Percentiles rank a stretch among this genome's conserved stretches.
Evolutionary conservation across 2,329 filamentous ascomycete species (phyloP).

Genomic region (Ciborinia camelliae): DNA sequence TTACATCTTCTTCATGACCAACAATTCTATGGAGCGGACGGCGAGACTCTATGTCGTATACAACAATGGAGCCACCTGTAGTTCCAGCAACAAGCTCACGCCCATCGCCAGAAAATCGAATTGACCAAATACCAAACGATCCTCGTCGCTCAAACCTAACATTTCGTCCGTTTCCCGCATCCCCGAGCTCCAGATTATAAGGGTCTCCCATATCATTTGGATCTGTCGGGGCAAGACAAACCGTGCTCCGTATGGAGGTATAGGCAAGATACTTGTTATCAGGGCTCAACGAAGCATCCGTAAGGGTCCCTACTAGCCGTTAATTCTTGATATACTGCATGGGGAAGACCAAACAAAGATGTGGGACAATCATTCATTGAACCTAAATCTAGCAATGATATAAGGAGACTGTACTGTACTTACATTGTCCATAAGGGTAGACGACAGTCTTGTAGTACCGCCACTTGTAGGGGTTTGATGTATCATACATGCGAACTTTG

Average conservation of each 20-base stretch:
- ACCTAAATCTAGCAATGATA: not conserved
- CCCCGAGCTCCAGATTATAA: conserved; percentile 70
- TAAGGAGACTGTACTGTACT: not conserved
- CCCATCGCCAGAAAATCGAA: conserved; percentile 90
- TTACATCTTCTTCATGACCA: conserved; percentile 86
- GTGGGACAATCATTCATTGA: not conserved
- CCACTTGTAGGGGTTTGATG: conserved; percentile 92
- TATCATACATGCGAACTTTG: conserved; percentile 95
- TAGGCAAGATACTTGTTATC: conserved; percentile 93
- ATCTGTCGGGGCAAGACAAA: conserved; percentile 84
- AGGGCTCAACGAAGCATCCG: conserved; percentile 84
- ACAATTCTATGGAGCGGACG: conserved; percentile 58
- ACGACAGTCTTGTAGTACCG: conserved; percentile 87
- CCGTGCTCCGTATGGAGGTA: conserved; percentile 78
- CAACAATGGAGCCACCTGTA: conserved; percentile 71
- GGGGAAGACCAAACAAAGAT: not conserved
- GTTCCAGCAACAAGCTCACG: conserved; percentile 88
- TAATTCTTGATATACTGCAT: not conserved
- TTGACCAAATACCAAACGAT: conserved; percentile 73
- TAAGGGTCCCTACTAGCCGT: conserved; percentile 68
- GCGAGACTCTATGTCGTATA: conserved; percentile 87
- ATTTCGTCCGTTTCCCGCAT: conserved; percentile 40
- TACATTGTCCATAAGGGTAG: conserved; percentile 71
- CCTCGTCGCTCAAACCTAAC: conserved; percentile 23
- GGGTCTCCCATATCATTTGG: conserved; percentile 78